Evolutionary conservation across 192 early-diverging fungal species (phyloP), one percentile per base, ranked within the genome.

Genomic region (Dissophora globulifera): DNA sequence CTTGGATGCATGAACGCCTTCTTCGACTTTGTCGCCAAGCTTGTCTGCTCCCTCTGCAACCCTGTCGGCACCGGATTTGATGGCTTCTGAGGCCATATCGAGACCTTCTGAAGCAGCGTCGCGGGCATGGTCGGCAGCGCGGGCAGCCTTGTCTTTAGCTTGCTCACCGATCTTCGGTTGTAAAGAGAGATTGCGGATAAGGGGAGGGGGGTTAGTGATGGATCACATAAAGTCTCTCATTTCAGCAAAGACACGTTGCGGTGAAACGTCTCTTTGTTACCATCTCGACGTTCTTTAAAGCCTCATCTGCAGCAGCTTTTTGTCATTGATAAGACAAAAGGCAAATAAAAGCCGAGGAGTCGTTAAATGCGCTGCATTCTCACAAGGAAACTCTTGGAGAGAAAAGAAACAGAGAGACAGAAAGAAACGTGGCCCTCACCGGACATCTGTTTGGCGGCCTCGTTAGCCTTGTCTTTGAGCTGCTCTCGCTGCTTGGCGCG

Each of bases 241-340:
- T n/a, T n/a, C n/a, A n/a, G n/a, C n/a, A n/a, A n/a, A n/a, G n/a
- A n/a, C n/a, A n/a, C n/a, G n/a, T n/a, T n/a, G n/a, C n/a, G n/a
- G n/a, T n/a, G n/a, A n/a, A n/a, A n/a, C n/a, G n/a, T n/a, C n/a
- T n/a, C n/a, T n/a, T n/a, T n/a, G n/a, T n/a, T 74, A 75, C 71
- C 62, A 61, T 65, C 23, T 75, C 63, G 19, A 62, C 71, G 16
- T 75, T 62, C 51, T 75, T 75, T 33, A 75, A 20, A 16, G 51
- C 71, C 4, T 75, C 71, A 33, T 75, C 71, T 16, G 33, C 50
- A 12, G 57, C 57, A 31, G 32, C 71, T 75, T n/a, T n/a, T n/a
- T n/a, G n/a, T n/a, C n/a, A n/a, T n/a, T n/a, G n/a, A n/a, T n/a
- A n/a, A n/a, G n/a, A n/a, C n/a, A n/a, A n/a, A n/a, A n/a, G n/a